Conservation (phyloP, 1,284 basidiomycete species). For the Cerioporus squamosus region DNA sequence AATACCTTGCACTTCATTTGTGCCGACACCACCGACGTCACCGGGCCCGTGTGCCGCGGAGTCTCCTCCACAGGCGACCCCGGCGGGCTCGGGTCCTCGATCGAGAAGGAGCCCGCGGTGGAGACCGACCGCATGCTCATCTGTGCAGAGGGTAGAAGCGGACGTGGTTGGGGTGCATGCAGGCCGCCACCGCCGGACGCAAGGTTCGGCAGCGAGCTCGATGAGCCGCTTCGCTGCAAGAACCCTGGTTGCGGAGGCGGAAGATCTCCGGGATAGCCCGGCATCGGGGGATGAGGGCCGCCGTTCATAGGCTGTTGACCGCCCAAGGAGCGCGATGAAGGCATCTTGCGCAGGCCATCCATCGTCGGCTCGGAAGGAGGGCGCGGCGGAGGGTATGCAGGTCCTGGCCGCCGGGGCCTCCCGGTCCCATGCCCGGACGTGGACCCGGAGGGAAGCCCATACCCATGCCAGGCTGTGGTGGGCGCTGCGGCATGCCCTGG, state of each 20-base stretch:
- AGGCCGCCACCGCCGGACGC: constrained; percentile 44
- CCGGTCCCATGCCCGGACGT: constrained; percentile 14
- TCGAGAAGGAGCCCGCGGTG: constrained; percentile 50
- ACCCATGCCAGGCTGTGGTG: constrained; percentile 7
- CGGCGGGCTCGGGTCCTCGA: constrained; percentile 75
- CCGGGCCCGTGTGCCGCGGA: constrained; percentile 61
- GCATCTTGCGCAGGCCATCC: constrained; percentile 54
- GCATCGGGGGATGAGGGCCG: constrained; percentile 34
- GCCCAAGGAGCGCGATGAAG: constrained; percentile 63
- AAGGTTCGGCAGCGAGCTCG: constrained; percentile 34
- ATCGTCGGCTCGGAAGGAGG: constrained; percentile 44
- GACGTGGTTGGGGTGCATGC: constrained; percentile 53
- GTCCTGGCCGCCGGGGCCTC: background rate
- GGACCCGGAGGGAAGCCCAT: constrained; percentile 8
- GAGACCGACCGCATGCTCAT: constrained; percentile 55
- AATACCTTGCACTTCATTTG: constrained; percentile 99
- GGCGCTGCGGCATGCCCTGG: constrained; percentile 10
- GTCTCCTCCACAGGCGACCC: constrained; percentile 71
- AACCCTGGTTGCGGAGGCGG: constrained; percentile 35
- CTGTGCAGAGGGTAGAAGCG: constrained; percentile 66
- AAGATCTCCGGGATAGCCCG: constrained; percentile 38
- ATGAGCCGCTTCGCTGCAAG: constrained; percentile 36
- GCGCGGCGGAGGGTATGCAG: constrained; percentile 28
- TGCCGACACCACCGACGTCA: constrained; percentile 79
- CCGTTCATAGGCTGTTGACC: constrained; percentile 27